phyloP scores from a whole-genome alignment of 1,284 basidiomycete species.

The Moniliophthora roreri region DNA sequence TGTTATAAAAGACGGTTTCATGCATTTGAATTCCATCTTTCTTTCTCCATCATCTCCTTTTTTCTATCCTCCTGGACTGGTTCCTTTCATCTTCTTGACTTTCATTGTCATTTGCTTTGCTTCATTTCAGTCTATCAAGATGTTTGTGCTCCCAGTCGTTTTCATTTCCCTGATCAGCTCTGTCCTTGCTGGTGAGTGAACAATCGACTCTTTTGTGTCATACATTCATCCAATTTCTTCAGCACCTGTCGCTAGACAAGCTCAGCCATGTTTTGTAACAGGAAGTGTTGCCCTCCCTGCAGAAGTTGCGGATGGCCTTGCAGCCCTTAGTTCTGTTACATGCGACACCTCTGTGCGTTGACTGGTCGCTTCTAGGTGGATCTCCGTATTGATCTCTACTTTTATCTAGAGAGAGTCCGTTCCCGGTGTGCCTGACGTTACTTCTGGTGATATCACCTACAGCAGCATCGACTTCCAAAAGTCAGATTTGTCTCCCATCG shows the following conservation, averaged over 20 bases:
- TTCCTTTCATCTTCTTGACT: slow-evolving; percentile 2
- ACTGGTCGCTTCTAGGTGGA: neutral
- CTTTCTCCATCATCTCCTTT: neutral
- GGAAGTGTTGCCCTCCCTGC: slow-evolving; percentile 24
- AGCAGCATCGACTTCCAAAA: slow-evolving; percentile 29
- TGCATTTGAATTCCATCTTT: neutral
- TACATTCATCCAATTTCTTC: neutral
- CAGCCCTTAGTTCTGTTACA: slow-evolving; percentile 21
- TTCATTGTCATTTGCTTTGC: neutral
- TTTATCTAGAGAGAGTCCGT: slow-evolving; percentile 11
- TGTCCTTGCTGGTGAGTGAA: neutral
- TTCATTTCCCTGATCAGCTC: neutral
- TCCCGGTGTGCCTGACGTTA: slow-evolving; percentile 24
- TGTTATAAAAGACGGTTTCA: too few relatives aligned
- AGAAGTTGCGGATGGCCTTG: slow-evolving; percentile 22
- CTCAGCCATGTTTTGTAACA: slow-evolving; percentile 23
- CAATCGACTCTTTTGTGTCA: neutral
- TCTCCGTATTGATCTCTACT: neutral
- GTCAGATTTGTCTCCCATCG: slow-evolving; percentile 24
- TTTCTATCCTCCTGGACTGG: neutral
- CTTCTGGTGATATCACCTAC: slow-evolving; percentile 23
- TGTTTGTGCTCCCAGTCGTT: slow-evolving; percentile 1
- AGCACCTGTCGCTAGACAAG: slow-evolving; percentile 17
- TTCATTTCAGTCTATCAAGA: neutral
- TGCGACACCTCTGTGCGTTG: slow-evolving; percentile 20